A percentile compares a stretch with the other conserved stretches of the same genome.
These are phyloP conservation scores for Aspergillus nomiae DNA, from an alignment of 2,329 filamentous ascomycete genomes.

Conservation along the genomic window DNA sequence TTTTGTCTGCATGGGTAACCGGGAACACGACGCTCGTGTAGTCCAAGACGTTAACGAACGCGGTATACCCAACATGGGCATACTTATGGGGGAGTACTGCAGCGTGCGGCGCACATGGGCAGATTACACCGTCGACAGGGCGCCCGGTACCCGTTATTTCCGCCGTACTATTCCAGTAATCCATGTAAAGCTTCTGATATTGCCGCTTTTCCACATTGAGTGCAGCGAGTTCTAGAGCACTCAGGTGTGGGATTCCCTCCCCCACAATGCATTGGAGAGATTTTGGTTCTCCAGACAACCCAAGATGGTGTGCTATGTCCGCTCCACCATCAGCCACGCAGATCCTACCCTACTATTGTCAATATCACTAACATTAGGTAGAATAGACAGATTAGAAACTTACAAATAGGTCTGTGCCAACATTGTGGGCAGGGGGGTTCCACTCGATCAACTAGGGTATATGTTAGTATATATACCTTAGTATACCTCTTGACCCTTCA, in stretches of 20 bases:
- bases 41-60: constrained; percentile 57
- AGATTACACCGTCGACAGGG: constrained; percentile 56
- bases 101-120: constrained; percentile 45
- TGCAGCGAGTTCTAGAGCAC: constrained; percentile 46
- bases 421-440: constrained; percentile 56
- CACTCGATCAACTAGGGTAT: constrained; percentile 54
- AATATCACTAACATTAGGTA: constrained; percentile 5
- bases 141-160: constrained; percentile 52
- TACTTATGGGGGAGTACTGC: constrained; percentile 47
- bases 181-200: constrained; percentile 61
- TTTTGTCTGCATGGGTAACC: constrained; percentile 56
- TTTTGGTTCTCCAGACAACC: constrained; percentile 57
- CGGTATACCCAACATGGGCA: constrained; percentile 49
- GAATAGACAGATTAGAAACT: constrained; percentile 16
- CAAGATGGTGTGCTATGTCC: constrained; percentile 54
- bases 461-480: constrained; percentile 13
- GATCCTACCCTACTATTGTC: constrained; percentile 22
- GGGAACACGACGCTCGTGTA: constrained; percentile 59
- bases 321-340: constrained; percentile 51
- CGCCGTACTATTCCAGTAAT: constrained; percentile 64
- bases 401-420: constrained; percentile 44
- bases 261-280: constrained; percentile 46
- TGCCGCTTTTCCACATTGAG: constrained; percentile 57
- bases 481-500: neutral
- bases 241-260: constrained; percentile 37